Evolutionary conservation across 352 stramenopile species (phyloP).

Genomic region (Globisporangium paddicum): DNA sequence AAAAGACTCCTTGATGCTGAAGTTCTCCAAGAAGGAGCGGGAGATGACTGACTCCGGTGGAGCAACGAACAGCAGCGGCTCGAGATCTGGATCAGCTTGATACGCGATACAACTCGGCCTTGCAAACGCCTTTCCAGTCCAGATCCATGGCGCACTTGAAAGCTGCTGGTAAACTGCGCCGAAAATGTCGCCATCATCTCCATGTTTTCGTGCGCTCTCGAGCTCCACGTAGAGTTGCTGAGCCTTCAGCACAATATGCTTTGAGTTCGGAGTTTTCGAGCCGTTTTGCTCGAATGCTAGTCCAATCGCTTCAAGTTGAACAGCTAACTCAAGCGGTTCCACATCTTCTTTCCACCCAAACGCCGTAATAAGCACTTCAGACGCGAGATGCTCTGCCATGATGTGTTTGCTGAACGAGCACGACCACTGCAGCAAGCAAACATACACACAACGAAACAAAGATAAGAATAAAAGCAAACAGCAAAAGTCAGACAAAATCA

Average conservation of each 20-base stretch:
- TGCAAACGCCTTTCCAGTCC: constrained; percentile 59
- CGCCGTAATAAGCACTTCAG: constrained; percentile 38
- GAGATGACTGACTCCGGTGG: constrained; percentile 58
- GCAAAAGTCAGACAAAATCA: background rate
- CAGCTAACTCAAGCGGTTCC: constrained; percentile 35
- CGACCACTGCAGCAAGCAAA: constrained; percentile 38
- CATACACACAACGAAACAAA: background rate
- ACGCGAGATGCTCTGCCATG: constrained; percentile 47
- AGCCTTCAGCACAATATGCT: constrained; percentile 37
- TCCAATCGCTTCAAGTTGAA: constrained; percentile 49
- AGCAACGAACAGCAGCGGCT: constrained; percentile 56
- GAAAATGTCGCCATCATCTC: constrained; percentile 16
- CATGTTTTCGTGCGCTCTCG: constrained; percentile 32
- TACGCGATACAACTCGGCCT: constrained; percentile 49
- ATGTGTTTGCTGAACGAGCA: constrained; percentile 54
- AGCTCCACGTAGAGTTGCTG: constrained; percentile 54
- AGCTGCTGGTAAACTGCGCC: constrained; percentile 34
- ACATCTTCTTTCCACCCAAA: constrained; percentile 56
- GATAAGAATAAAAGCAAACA: constrained; percentile 4
- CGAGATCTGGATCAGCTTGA: constrained; percentile 32
- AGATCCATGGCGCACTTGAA: constrained; percentile 51
- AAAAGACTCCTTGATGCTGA: constrained; percentile 53
- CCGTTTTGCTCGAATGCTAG: constrained; percentile 14
- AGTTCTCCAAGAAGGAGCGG: constrained; percentile 45
- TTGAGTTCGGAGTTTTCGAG: constrained; percentile 3